Evolutionary conservation across 805 yeast genomes (phyloP).

Genomic region (Aciculoconidium aculeatum): DNA sequence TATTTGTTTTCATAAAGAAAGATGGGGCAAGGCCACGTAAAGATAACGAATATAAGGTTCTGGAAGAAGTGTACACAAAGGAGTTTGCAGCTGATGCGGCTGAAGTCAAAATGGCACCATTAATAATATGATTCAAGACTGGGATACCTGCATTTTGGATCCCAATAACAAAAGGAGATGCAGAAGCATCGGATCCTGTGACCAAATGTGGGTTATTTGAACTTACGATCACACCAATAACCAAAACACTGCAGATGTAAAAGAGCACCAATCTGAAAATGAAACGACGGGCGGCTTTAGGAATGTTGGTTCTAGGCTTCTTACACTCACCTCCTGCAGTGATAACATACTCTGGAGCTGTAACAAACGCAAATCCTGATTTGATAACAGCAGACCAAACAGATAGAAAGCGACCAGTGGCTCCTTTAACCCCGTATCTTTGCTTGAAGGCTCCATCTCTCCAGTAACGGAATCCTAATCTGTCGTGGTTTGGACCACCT

Average conservation of each 20-base stretch:
- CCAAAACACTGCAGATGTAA: slow-evolving; percentile 34
- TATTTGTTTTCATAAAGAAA: slow-evolving; percentile 28
- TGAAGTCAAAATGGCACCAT: slow-evolving; percentile 66
- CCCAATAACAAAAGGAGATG: slow-evolving; percentile 79
- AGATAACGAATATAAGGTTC: slow-evolving; percentile 49
- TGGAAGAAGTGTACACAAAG: slow-evolving; percentile 65
- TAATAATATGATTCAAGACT: slow-evolving; percentile 70
- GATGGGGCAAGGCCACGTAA: slow-evolving; percentile 51
- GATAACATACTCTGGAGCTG: slow-evolving; percentile 48
- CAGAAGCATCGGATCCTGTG: slow-evolving; percentile 26
- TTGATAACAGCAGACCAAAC: slow-evolving; percentile 22
- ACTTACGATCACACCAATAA: slow-evolving; percentile 34
- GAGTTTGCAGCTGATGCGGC: slow-evolving; percentile 46
- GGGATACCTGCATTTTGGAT: slow-evolving; percentile 64
- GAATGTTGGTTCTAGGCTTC: slow-evolving; percentile 53
- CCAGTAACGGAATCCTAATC: slow-evolving; percentile 44
- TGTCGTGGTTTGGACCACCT: slow-evolving; percentile 33
- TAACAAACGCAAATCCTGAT: slow-evolving; percentile 23
- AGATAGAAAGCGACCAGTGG: slow-evolving; percentile 17
- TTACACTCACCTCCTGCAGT: slow-evolving; percentile 54
- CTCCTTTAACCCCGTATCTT: slow-evolving; percentile 9
- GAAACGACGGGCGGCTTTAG: slow-evolving; percentile 56
- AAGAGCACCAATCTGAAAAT: slow-evolving; percentile 44
- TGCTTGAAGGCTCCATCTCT: slow-evolving; percentile 30
- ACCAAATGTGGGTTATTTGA: slow-evolving; percentile 20